Conservation (phyloP, 129 eudicot genomes). For the Centella asiatica region DNA sequence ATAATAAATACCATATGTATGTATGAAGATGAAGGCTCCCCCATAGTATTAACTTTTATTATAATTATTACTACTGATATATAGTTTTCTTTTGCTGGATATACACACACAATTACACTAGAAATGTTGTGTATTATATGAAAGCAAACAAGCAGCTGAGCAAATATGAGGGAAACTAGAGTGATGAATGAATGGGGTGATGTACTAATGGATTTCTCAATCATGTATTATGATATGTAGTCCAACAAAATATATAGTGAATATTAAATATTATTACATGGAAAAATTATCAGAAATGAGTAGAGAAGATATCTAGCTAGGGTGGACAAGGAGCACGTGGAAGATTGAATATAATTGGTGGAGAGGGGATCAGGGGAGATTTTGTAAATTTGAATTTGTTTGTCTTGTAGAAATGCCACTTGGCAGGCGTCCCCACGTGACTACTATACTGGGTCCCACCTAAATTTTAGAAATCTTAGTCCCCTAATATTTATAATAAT, state of each 20-base stretch:
- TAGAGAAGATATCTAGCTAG: conserved; percentile 29
- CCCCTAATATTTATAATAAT: no score
- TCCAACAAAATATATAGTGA: no score
- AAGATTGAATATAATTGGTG: conserved; percentile 67
- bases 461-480: conserved; percentile 5
- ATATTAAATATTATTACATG: no score
- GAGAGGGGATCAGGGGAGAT: conserved; percentile 59
- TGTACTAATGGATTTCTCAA: no score
- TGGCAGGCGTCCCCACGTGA: conserved; percentile 41
- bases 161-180: neutral
- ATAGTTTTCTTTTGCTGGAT: no score
- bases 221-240: no score
- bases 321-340: conserved; percentile 51
- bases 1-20: conserved; percentile 60
- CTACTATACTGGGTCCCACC: conserved; percentile 28
- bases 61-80: no score
- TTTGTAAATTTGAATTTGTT: conserved; percentile 41
- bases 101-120: no score
- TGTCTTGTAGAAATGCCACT: conserved; percentile 34
- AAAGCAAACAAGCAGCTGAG: conserved; percentile 1
- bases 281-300: conserved; percentile 13
- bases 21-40: conserved; percentile 60
- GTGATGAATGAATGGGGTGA: no score
- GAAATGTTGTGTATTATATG: neutral
- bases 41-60: no score